Evolutionary conservation across 73 alveolate species (phyloP), one percentile per base, ranked within the genome.

Genomic region (Paramecium tetraurelia): DNA sequence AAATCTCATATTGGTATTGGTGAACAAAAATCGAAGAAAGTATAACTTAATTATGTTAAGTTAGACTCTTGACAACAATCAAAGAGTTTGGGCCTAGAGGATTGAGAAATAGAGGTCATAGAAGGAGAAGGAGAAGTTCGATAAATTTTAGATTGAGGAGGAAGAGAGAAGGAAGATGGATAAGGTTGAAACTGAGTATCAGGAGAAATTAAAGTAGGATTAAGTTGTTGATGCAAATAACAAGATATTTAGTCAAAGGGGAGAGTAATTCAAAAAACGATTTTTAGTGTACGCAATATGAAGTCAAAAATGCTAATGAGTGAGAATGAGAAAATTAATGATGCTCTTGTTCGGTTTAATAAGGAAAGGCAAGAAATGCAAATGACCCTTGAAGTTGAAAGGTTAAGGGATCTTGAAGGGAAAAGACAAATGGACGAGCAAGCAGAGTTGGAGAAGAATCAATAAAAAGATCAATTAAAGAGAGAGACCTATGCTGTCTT

Each of bases 51-150:
- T 27, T 12, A 14, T 27, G 6, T 63, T 27, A 14, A 5, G 4
- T 4, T 27, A 63, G 84, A 75, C 20, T 35, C 5, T 12, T 24
- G 90, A 80, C 38, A 80, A 33, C 38, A 80, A 44, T 44, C 35
- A 40, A 43, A 80, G 16, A 16, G 90, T 80, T 3, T 80, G 90
- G 90, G 90, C 90, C 7, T 80, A 80, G 24, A 16, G 90, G 5
- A 80, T 80, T 16, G 22, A 80, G 29, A 41, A 80, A 80, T 80
- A 80, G 18, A 80, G 90, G 24, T 44, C 48, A 43, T 41, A 44
- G 10, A 80, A 80, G 24, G 90, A 80, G 50, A 24, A 41, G 40
- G 90, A 80, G 38, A 80, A 80, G 38, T 46, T 31, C 18, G 76
- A 80, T 6, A 80, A 43, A 80, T 80, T 80, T 43, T 9, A 43